These are phyloP conservation scores for Rhodamnia argentea DNA, from an alignment of 345 rosid genomes.

Conservation along the genomic window DNA sequence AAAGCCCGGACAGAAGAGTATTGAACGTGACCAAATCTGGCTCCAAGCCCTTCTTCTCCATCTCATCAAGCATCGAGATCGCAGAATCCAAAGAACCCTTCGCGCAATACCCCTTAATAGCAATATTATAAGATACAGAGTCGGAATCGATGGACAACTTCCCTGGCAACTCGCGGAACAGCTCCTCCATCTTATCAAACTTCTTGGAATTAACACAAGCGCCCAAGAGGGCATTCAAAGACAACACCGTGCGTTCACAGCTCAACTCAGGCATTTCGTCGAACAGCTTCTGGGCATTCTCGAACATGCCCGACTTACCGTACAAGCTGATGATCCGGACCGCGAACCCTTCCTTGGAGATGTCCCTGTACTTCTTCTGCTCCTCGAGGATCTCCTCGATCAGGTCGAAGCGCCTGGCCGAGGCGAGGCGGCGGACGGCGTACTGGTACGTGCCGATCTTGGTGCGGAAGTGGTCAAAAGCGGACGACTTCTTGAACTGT, in stretches of 20 bases:
- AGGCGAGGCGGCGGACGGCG: slow-evolving; percentile 57
- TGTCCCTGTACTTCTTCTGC: slow-evolving; percentile 51
- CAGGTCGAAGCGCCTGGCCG: slow-evolving; percentile 28
- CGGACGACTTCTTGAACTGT: slow-evolving; percentile 46
- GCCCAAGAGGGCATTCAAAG: slow-evolving; percentile 51
- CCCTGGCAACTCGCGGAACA: slow-evolving; percentile 33
- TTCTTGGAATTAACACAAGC: slow-evolving; percentile 47
- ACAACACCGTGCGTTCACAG: slow-evolving; percentile 45
- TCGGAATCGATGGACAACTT: slow-evolving; percentile 42
- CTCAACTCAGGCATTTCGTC: slow-evolving; percentile 58
- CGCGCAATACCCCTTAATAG: slow-evolving; percentile 46
- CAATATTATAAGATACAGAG: slow-evolving; percentile 39
- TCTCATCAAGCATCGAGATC: slow-evolving; percentile 32
- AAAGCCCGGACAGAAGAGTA: slow-evolving; percentile 37
- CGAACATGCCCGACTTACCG: slow-evolving; percentile 50
- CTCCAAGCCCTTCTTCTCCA: slow-evolving; percentile 40
- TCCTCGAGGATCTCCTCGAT: slow-evolving; percentile 58
- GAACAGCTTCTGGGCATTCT: slow-evolving; percentile 60
- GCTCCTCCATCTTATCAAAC: slow-evolving; percentile 24
- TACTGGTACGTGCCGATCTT: slow-evolving; percentile 27
- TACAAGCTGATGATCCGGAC: slow-evolving; percentile 37
- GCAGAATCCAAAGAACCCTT: slow-evolving; percentile 40
- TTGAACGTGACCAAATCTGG: slow-evolving; percentile 47
- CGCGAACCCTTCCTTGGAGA: slow-evolving; percentile 46
- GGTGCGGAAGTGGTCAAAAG: slow-evolving; percentile 41